phyloP scores from a whole-genome alignment of 2,329 filamentous ascomycete genomes.

The Malbranchea cinnamomea region DNA sequence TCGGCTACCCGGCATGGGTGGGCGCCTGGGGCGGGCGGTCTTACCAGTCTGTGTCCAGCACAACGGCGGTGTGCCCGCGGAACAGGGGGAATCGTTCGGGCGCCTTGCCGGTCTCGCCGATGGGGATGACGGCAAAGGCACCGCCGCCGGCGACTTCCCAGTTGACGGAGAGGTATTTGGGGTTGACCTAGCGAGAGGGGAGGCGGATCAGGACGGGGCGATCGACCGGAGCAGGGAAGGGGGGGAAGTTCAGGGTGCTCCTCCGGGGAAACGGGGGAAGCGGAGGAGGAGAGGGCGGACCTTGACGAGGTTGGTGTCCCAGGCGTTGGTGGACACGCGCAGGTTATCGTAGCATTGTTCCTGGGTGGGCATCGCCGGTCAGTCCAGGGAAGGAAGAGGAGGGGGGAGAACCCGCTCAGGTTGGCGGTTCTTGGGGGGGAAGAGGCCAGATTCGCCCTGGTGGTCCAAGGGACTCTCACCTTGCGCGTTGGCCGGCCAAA shows the following conservation, averaged over 20 bases:
- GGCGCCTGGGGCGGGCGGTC: constrained; percentile 16
- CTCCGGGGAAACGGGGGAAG: constrained; percentile 14
- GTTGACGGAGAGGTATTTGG: constrained; percentile 91
- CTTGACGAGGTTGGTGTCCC: constrained; percentile 98
- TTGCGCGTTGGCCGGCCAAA: constrained; percentile 92
- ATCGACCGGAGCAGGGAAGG: not conserved
- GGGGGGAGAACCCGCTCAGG: not conserved
- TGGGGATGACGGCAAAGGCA: constrained; percentile 88
- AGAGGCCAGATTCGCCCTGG: no score
- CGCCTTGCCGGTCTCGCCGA: constrained; percentile 76
- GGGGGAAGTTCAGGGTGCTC: constrained; percentile 6
- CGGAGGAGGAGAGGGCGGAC: constrained; percentile 36
- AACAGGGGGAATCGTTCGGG: constrained; percentile 91
- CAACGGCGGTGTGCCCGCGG: constrained; percentile 85
- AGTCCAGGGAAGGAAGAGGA: not conserved
- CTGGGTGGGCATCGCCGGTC: constrained; percentile 25
- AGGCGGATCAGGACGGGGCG: constrained; percentile 7
- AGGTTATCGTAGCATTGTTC: constrained; percentile 98
- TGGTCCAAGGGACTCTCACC: constrained; percentile 24
- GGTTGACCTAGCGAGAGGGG: constrained; percentile 88
- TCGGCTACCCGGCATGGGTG: no score
- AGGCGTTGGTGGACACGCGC: constrained; percentile 93
- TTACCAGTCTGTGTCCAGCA: constrained; percentile 94
- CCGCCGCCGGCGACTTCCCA: constrained; percentile 95
- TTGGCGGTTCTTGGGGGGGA: no score